Evolutionary conservation across 2,329 filamentous ascomycete species (phyloP).

Genomic region (Aspergillus sp.): DNA sequence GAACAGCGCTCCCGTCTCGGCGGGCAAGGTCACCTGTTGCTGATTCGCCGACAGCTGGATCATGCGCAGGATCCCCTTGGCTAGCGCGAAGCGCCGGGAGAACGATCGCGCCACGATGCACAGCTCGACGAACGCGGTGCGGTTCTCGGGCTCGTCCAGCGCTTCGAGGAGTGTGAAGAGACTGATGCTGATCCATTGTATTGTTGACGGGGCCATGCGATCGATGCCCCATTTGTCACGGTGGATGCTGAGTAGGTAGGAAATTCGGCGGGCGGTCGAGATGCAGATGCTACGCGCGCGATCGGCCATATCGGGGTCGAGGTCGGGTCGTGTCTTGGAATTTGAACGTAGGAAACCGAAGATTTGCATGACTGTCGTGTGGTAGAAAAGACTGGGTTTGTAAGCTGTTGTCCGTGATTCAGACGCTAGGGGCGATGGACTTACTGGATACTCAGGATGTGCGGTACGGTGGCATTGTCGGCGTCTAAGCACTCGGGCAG

Average conservation of each 20-base stretch:
- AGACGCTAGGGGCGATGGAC: conserved; percentile 2
- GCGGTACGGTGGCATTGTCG: conserved; percentile 21
- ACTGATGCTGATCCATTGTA: conserved; percentile 27
- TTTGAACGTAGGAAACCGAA: conserved; percentile 25
- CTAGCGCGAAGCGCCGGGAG: conserved; percentile 25
- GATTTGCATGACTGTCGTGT: conserved; percentile 28
- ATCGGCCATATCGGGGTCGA: conserved; percentile 5
- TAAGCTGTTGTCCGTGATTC: background rate
- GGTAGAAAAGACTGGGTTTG: conserved; percentile 23
- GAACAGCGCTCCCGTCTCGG: conserved; percentile 24
- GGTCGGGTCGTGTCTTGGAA: background rate
- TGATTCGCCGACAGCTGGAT: conserved; percentile 27
- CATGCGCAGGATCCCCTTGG: conserved; percentile 28
- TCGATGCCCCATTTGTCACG: conserved; percentile 31
- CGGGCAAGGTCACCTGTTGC: conserved; percentile 22
- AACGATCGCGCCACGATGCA: conserved; percentile 25
- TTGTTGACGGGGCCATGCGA: conserved; percentile 24
- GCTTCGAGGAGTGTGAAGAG: conserved; percentile 29
- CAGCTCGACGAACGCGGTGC: conserved; percentile 27
- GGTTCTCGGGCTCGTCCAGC: conserved; percentile 21
- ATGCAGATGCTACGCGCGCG: conserved; percentile 20
- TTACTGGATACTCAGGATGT: conserved; percentile 29
- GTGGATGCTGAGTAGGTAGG: conserved; percentile 23
- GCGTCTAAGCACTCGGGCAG: conserved; percentile 26
- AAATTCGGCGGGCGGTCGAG: conserved; percentile 21